A percentile compares a stretch with the other conserved stretches of the same genome.
Evolutionary conservation across 805 yeast genomes (phyloP).

Genomic region (Saccharomycopsis olivae): DNA sequence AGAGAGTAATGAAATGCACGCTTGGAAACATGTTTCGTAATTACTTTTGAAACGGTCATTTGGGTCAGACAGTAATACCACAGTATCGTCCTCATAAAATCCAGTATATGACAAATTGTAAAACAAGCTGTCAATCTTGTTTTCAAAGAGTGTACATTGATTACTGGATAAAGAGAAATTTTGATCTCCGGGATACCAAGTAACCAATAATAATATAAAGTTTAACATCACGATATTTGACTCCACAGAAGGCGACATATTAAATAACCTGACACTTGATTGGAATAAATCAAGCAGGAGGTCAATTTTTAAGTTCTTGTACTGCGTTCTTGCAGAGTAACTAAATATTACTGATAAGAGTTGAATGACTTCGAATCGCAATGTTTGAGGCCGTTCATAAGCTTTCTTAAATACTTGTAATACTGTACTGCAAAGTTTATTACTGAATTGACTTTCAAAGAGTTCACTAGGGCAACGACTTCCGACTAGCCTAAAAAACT

Average conservation of each 20-base stretch:
- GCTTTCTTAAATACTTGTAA: too few species aligned
- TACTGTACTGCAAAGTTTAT: background rate
- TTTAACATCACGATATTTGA: too few species aligned
- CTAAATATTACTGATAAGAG: background rate
- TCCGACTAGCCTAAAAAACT: too few species aligned
- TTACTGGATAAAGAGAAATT: background rate
- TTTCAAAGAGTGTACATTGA: slow-evolving; percentile 1
- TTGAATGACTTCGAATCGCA: background rate
- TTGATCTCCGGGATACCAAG: background rate
- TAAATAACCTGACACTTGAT: background rate
- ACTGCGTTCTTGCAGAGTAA: too few species aligned
- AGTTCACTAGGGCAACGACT: too few species aligned
- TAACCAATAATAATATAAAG: background rate
- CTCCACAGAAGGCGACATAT: background rate
- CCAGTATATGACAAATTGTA: background rate
- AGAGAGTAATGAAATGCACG: slow-evolving; percentile 1
- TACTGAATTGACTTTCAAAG: background rate
- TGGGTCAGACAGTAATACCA: background rate
- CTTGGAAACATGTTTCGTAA: background rate
- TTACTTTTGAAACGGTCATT: too few species aligned
- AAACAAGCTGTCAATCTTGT: slow-evolving; percentile 7
- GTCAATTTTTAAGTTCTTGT: background rate
- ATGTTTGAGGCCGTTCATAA: too few species aligned
- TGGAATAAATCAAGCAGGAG: too few species aligned
- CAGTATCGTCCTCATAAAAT: background rate